Evolutionary conservation across 495 filamentous ascomycete species (phyloP), one percentile per base, ranked within the genome.

Genomic region (Penicillium bialowiezense): DNA sequence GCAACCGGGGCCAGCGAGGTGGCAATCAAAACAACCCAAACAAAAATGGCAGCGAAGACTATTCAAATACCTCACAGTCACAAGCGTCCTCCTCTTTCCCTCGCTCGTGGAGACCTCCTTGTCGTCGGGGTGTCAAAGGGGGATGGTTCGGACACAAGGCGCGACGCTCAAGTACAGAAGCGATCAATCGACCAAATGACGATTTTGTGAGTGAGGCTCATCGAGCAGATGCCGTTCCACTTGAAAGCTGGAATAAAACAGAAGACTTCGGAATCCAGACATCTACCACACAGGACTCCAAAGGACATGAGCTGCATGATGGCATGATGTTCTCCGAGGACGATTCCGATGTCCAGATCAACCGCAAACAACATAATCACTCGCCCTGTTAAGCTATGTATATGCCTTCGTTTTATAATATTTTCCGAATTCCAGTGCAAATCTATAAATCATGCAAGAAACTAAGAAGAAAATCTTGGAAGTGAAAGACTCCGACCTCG

Each of bases 1-100:
- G 56, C 41, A 60, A 60, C n/a, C 62, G 52, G 10, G 59, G 63
- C 15, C 49, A 54, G 31, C 55, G 47, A 24, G 54, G 46, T 23
- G 44, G 33, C n/a, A 43, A 32, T 17, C 49, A 24, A 7, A 56
- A 47, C 19, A 55, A 59, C 23, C 56, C 54, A 26, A 62, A 54
- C 51, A 45, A 58, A 28, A 44, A 59, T 42, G 31, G 31, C 35
- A 48, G 28, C 24, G 34, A 44, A 18, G 52, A 44, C 17, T 40
- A 38, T 5, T 50, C 51, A 9, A 37, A 15, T 8, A 45, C 15
- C 31, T 60, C 59, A 9, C 52, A 50, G 19, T 57, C 57, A 3
- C 54, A 52, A 26, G 52, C 56, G 2, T 64, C 67, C 2, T 52
- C 58, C 29, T 51, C 59, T 7, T 23, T 66, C 7, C 50, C 51